Base-by-base conservation (phyloP, 208 protist genomes). In the Leishmania aethiopica region DNA sequence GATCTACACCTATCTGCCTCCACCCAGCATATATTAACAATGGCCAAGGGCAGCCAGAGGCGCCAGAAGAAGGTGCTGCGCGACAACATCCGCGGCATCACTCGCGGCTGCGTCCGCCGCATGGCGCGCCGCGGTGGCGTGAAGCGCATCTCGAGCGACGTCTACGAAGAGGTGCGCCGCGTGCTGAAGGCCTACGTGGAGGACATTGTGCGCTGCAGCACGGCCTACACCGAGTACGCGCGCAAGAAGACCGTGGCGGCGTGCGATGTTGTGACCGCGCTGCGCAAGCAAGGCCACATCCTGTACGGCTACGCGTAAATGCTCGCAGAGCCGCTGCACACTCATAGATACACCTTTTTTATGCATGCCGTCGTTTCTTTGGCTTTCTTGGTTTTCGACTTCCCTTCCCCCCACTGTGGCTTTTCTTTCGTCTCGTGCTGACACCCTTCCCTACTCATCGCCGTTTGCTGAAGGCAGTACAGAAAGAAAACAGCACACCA, bases 71-170 rank as follows among this genome's bases (percentile, higher is more conserved):
- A 62, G 28, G 25, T 64, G 59, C 59, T 64, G 59, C 59, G 57
- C 59, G 59, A 64, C 59, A 64, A 64, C 59, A 64, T 64, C 59
- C 89, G 91, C 77, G 94, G 92, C 79, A 59, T 59, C 17, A 59
- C 53, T 0, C 53, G 53, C 53, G 53, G 53, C 53, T 92, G 93
- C 57, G 96, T 98, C 81, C 91, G 94, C 88, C 92, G 95, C 88
- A 87, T 98, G 60, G 96, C 96, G 70, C 92, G 96, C 88, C 89
- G 96, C 87, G 96, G 96, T 83, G 94, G 96, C 83, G 94, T 98
- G 79, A 97, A 97, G 86, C 92, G 96, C 85, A 98, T 98, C 89
- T 90, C 85, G 51, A 83, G 79, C 64, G 86, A 90, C 79, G 85
- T 91, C 59, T 91, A 93, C 90, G 88, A 93, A 73, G 90, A 92